A percentile compares a stretch with the other conserved stretches of the same genome.
These are phyloP conservation scores for Solanum bulbocastanum DNA, from an alignment of 257 asterid species.

Conservation along the genomic window DNA sequence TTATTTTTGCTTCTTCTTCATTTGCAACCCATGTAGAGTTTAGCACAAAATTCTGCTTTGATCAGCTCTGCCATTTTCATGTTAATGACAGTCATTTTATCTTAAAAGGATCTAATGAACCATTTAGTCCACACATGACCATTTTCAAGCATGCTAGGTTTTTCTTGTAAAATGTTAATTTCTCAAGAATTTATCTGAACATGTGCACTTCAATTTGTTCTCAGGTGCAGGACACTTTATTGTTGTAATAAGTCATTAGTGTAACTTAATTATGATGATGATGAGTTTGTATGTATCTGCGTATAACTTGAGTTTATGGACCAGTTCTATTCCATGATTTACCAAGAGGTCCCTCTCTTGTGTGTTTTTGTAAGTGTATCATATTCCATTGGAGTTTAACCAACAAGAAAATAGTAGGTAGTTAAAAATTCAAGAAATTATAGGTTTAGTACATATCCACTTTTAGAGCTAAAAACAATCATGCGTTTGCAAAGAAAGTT, in stretches of 20 bases:
- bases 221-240: background rate
- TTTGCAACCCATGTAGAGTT: background rate
- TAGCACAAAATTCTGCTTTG: background rate
- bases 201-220: background rate
- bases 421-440: background rate
- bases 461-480: background rate
- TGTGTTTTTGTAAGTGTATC: background rate
- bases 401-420: background rate
- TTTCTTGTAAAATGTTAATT: background rate
- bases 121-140: background rate
- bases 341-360: background rate
- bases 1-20: background rate
- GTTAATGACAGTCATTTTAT: background rate
- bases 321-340: background rate
- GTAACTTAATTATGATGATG: background rate
- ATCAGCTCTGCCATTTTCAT: background rate
- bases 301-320: background rate
- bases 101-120: background rate
- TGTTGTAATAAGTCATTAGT: background rate
- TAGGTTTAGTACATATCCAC: background rate
- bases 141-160: background rate
- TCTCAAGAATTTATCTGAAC: background rate
- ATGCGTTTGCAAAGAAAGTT: background rate
- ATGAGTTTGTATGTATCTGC: background rate
- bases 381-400: background rate